Evolutionary conservation across 306 rosid species (phyloP).

Genomic region (Trifolium fragiferum): DNA sequence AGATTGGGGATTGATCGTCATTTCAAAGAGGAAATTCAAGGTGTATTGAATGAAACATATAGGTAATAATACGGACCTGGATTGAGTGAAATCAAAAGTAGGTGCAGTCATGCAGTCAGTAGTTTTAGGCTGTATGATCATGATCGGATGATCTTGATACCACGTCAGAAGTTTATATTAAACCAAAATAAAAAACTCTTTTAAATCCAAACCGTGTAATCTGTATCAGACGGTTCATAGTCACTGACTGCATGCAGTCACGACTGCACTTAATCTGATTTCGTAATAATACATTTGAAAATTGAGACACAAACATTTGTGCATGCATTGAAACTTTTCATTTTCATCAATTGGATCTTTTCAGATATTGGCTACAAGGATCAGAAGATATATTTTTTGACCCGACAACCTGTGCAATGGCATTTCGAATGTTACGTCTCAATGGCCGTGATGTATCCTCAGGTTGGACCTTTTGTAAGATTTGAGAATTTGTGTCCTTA

Average conservation of each 20-base stretch:
- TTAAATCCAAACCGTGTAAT: too few relatives aligned
- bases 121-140: too few relatives aligned
- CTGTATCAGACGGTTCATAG: too few relatives aligned
- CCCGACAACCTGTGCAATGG: conserved; percentile 76
- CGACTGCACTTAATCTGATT: too few relatives aligned
- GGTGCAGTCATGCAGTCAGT: too few relatives aligned
- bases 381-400: conserved; percentile 72
- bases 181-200: too few relatives aligned
- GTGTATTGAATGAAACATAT: conserved; percentile 73
- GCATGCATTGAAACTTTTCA: background rate
- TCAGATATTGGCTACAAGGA: conserved; percentile 67
- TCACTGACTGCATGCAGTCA: too few relatives aligned
- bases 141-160: too few relatives aligned
- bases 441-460: conserved; percentile 79
- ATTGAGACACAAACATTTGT: conserved; percentile 3
- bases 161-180: too few relatives aligned
- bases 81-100: too few relatives aligned
- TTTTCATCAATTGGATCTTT: background rate
- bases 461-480: conserved; percentile 44
- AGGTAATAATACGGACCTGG: conserved; percentile 72
- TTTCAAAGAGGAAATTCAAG: conserved; percentile 69
- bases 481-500: background rate
- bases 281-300: conserved; percentile 32
- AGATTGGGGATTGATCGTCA: conserved; percentile 71
- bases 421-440: conserved; percentile 71